A percentile compares a stretch with the other conserved stretches of the same genome.
These are phyloP conservation scores for Eucalyptus rudis DNA, from an alignment of 345 rosid genomes.

Conservation along the genomic window DNA sequence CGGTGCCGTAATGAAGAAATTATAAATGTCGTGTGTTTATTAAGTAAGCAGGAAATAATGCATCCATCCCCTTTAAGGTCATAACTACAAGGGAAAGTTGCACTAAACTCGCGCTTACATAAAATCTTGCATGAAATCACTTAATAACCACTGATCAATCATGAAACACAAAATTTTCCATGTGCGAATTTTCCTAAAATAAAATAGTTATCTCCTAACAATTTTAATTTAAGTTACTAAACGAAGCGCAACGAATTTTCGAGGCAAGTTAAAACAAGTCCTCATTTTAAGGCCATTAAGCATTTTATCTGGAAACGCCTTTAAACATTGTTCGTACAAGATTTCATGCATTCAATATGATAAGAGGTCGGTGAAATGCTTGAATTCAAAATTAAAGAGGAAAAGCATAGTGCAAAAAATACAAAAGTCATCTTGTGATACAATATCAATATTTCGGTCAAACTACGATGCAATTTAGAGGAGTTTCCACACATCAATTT, in stretches of 20 bases:
- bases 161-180: background rate
- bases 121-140: background rate
- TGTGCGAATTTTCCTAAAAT: accelerated
- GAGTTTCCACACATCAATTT: accelerated
- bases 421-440: background rate
- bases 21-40: background rate
- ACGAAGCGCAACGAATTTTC: accelerated
- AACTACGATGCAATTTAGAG: too few relatives aligned
- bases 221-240: background rate
- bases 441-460: accelerated
- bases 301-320: accelerated
- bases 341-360: background rate
- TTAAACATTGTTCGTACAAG: accelerated
- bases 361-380: accelerated
- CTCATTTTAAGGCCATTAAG: background rate
- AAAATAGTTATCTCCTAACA: background rate
- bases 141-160: background rate
- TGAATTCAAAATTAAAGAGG: background rate
- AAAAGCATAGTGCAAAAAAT: background rate
- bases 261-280: background rate
- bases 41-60: background rate
- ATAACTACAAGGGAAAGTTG: background rate
- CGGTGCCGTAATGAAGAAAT: background rate
- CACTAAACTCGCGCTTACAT: background rate
- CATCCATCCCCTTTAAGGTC: background rate